Base-by-base conservation (phyloP, 768 basidiomycete species). In the Amanita thiersii region DNA sequence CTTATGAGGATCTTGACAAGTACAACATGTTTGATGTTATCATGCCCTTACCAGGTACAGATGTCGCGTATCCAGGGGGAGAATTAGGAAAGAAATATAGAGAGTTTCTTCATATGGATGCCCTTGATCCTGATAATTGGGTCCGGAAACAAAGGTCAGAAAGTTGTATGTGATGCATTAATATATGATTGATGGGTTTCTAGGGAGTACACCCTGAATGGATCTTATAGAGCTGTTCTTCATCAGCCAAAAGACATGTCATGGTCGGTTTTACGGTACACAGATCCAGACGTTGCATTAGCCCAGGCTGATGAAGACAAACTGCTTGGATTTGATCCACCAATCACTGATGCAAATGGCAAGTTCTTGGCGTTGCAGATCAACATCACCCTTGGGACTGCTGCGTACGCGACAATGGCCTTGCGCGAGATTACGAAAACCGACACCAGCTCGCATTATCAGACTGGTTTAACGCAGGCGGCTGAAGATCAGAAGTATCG, bases 321-420 rank as follows among this genome's bases (percentile, higher is more conserved):
- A 56, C 64, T 98, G 25, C 76, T 97, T 38, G 81, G 79, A 6
- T 80, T 89, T 49, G 82, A 90, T 44, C 63, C 81, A 4, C 87
- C 90, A 6, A 69, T 66, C 1, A 57, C 77, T 23, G 70, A 66
- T 2, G 75, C 79, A 40, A 73, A 84, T 35, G 93, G 93, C 18
- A 82, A 77, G 53, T 94, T 94, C 58, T 67, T 80, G 59, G 93
- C 94, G 3, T 64, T 99, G 25, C 92, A 93, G 54, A 77, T 99
- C 47, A 65, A 80, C 28, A 62, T 97, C 40, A 77, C 72, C n/a
- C 73, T 99, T 11, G 90, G 87, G 10, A 89, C 90, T 5, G 86
- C 90, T 0, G 84, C 90, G 3, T 99, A 97, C 61, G 96, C 96
- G 1, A 99, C 96, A 2, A 99, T 99, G 96, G 94, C 93, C 3